phyloP scores from a whole-genome alignment of 306 rosid genomes.

The Hippophae tibetana region DNA sequence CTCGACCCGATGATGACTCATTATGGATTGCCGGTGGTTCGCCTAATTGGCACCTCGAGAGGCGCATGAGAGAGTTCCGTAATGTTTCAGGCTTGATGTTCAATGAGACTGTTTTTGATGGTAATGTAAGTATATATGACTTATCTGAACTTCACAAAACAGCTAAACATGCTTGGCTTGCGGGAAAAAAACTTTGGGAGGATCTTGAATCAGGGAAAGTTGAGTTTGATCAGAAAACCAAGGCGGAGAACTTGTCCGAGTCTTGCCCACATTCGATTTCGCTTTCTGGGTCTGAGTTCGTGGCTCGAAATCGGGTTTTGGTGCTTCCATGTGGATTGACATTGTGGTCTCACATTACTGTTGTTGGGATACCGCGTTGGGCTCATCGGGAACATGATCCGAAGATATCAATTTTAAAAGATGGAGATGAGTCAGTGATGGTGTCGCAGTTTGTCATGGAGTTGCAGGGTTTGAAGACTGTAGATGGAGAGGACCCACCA shows the following conservation, averaged over 20 bases:
- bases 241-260: conserved; percentile 46
- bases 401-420: conserved; percentile 57
- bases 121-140: conserved; percentile 20
- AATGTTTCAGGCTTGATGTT: conserved; percentile 67
- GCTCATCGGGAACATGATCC: conserved; percentile 72
- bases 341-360: conserved; percentile 79
- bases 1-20: conserved; percentile 23
- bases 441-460: conserved; percentile 96
- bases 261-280: conserved; percentile 56
- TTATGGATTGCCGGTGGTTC: conserved; percentile 23
- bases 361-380: conserved; percentile 86
- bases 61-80: conserved; percentile 29
- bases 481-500: conserved; percentile 91
- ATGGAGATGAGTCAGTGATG: conserved; percentile 60
- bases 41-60: conserved; percentile 21
- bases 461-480: conserved; percentile 81
- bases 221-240: conserved; percentile 6
- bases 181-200: conserved; percentile 62
- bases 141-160: conserved; percentile 53
- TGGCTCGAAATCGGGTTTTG: conserved; percentile 37
- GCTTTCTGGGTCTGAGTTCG: conserved; percentile 47
- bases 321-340: conserved; percentile 79
- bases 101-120: conserved; percentile 29
- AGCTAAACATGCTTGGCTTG: conserved; percentile 60
- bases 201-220: conserved; percentile 48